Base-by-base conservation (phyloP, 108 stramenopile species). In the Conticribra weissflogii region DNA sequence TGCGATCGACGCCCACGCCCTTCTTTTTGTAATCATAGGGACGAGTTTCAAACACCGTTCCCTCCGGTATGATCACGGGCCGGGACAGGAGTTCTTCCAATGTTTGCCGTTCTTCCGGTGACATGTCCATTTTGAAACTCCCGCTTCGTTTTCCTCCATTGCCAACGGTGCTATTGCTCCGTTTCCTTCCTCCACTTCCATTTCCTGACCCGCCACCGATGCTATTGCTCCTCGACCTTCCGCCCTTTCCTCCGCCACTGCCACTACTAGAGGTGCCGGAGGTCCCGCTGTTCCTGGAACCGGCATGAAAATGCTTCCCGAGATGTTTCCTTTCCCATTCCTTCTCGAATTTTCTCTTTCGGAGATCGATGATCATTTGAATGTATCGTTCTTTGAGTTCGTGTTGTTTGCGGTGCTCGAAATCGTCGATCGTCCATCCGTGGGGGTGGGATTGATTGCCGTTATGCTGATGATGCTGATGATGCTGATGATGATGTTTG, bases 21-120 rank as follows among this genome's bases (percentile, higher is more conserved):
- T 59, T 58, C 46, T 76, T 80, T 56, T 79, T 80, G 68, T 90
- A 93, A 76, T 93, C 91, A 79, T 81, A 90, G 57, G 88, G 91
- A 17, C 91, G 81, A 3, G 87, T 90, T 78, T 93, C 91, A 57
- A 86, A 81, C 9, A 50, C 48, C 14, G 64, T 59, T 18, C 64
- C 54, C 8, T 31, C 25, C 2, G 85, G 86, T 44, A 62, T 29
- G 18, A 60, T 33, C 3, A 71, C 59, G n/a, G 73, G 71, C 36
- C 32, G n/a, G n/a, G 48, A 52, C 49, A 81, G 52, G 19, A 81
- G 21, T 2, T 28, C 51, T 49, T 76, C 62, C 72, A 68, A 36
- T 23, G 67, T 68, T 30, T 77, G 70, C 59, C 60, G 69, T 3
- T 80, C 81, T 34, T 57, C 73, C 9, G 66, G 28, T 28, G 60